Percentiles rank a stretch among this genome's conserved stretches.
Conservation (phyloP, 2,329 filamentous ascomycete genomes). For the Hymenoscyphus scutula region DNA sequence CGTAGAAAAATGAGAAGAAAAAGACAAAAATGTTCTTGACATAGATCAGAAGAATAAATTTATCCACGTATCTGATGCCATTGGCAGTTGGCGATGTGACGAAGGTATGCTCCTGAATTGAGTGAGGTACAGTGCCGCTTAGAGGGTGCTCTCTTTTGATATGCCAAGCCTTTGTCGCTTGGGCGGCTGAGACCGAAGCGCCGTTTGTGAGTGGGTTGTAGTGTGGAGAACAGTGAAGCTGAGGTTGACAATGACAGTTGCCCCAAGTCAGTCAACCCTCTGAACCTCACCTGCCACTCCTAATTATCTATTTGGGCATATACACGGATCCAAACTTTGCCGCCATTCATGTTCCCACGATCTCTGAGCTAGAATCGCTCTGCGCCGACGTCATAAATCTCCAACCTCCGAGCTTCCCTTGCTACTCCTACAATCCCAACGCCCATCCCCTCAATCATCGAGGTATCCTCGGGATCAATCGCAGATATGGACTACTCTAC, state of each 20-base stretch:
- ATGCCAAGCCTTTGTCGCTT: background rate
- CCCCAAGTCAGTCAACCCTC: background rate
- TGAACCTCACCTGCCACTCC: background rate
- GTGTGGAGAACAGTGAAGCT: background rate
- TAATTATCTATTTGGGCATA: background rate
- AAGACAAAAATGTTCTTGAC: background rate
- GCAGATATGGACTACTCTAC: slow-evolving; percentile 63
- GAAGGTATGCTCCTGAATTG: background rate
- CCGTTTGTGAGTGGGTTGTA: background rate
- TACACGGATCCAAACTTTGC: background rate
- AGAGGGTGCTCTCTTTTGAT: background rate
- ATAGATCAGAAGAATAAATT: background rate
- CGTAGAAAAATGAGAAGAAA: background rate
- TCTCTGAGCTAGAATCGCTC: background rate
- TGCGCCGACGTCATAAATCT: slow-evolving; percentile 6
- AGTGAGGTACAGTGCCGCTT: background rate
- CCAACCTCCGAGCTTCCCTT: background rate
- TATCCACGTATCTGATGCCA: slow-evolving; percentile 1
- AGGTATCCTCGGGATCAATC: background rate
- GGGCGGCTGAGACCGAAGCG: background rate
- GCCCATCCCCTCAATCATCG: slow-evolving; percentile 1
- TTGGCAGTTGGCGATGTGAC: background rate
- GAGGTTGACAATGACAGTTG: background rate
- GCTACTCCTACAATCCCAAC: background rate
- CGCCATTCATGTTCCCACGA: background rate